Conservation (phyloP, 2,329 filamentous ascomycete genomes). For the Sphaerulina vaccinii region DNA sequence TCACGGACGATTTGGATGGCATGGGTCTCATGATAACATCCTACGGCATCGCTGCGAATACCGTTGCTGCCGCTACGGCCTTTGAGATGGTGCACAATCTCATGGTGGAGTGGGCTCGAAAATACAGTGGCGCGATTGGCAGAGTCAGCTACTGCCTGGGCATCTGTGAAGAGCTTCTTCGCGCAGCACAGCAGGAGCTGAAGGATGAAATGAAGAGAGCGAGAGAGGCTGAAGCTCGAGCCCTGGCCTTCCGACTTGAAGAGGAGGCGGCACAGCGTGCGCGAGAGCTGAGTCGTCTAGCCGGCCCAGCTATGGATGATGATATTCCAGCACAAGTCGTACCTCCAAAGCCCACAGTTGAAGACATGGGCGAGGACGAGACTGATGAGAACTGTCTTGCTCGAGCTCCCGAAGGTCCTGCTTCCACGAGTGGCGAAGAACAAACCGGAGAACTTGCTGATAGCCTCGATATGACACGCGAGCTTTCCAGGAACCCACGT, state of each 20-base stretch:
- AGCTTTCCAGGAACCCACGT: too few species aligned
- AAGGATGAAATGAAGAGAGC: slow-evolving; percentile 14
- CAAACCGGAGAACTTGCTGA: background rate
- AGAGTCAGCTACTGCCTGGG: slow-evolving; percentile 25
- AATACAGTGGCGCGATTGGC: slow-evolving; percentile 9
- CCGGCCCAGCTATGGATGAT: background rate
- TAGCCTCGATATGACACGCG: too few species aligned
- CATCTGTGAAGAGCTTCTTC: slow-evolving; percentile 6
- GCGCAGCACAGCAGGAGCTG: slow-evolving; percentile 8
- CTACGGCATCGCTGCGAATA: slow-evolving; percentile 31
- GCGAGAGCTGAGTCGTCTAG: slow-evolving; percentile 3
- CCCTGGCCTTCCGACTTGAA: slow-evolving; percentile 1
- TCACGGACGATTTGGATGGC: background rate
- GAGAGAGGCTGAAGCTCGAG: slow-evolving; percentile 11
- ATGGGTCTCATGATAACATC: slow-evolving; percentile 18
- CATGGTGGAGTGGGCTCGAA: slow-evolving; percentile 21
- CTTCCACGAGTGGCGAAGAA: background rate
- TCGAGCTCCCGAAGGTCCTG: background rate
- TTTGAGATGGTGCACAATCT: slow-evolving; percentile 31
- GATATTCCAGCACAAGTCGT: background rate
- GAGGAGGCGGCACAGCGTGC: background rate
- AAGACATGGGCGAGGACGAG: slow-evolving; percentile 2
- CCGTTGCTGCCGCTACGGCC: slow-evolving; percentile 27
- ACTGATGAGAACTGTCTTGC: background rate
- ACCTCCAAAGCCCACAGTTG: background rate